phyloP scores from a whole-genome alignment of 805 yeast genomes.

The Metschnikowia gruessii region DNA sequence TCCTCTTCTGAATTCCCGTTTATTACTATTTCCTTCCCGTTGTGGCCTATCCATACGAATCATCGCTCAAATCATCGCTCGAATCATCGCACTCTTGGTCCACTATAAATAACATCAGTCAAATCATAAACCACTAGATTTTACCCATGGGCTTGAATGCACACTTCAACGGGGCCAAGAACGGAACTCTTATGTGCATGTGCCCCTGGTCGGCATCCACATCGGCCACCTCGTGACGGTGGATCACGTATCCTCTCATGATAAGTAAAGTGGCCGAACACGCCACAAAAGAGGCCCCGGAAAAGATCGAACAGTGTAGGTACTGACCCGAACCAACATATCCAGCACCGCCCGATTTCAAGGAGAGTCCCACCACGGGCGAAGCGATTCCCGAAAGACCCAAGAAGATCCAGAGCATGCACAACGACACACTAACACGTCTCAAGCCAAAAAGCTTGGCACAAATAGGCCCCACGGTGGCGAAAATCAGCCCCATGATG shows the following conservation, averaged over 20 bases:
- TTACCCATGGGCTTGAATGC: slow-evolving; percentile 7
- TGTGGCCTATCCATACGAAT: too few relatives aligned
- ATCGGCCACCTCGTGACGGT: slow-evolving; percentile 38
- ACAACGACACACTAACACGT: slow-evolving; percentile 47
- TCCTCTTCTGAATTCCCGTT: too few relatives aligned
- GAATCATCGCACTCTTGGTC: too few relatives aligned
- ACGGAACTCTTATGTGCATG: slow-evolving; percentile 18
- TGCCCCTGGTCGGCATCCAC: slow-evolving; percentile 18
- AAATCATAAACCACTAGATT: slow-evolving; percentile 2
- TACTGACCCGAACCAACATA: slow-evolving; percentile 46
- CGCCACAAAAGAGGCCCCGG: slow-evolving; percentile 52
- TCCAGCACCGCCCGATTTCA: slow-evolving; percentile 33
- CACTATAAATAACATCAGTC: too few relatives aligned
- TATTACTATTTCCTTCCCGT: too few relatives aligned
- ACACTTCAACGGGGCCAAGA: slow-evolving; percentile 14
- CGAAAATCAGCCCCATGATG: slow-evolving; percentile 61
- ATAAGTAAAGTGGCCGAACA: slow-evolving; percentile 42
- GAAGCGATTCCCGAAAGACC: slow-evolving; percentile 54
- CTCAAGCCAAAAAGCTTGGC: slow-evolving; percentile 54
- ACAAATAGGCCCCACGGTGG: slow-evolving; percentile 49
- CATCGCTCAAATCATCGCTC: too few relatives aligned
- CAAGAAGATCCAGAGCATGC: slow-evolving; percentile 51
- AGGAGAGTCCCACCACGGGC: slow-evolving; percentile 57
- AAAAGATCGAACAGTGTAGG: slow-evolving; percentile 52
- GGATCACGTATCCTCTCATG: slow-evolving; percentile 54